Evolutionary conservation across 2,329 filamentous ascomycete species (phyloP), one percentile per base, ranked within the genome.

Genomic region (Colletotrichum magnum): DNA sequence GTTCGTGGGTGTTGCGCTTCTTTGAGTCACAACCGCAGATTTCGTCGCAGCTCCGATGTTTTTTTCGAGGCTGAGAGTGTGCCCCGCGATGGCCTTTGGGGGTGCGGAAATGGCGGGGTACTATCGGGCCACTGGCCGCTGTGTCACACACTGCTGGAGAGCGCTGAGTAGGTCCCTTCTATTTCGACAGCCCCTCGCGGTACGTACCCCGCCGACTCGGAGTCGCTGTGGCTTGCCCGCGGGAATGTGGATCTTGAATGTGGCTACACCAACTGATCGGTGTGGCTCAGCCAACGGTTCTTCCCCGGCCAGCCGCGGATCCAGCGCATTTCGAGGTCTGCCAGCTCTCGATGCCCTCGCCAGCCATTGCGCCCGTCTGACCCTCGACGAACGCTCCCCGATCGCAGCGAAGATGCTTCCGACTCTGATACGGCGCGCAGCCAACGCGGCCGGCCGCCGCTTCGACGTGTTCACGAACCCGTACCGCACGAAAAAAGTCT

Each of bases 401-500:
- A 52, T 9, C 18, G 7, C 1, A 39, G 16, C 51, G 39, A 71
- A 28, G 45, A 83, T 83, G 81, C 74, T 83, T 36, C 73, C 79
- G 13, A 81, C 78, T 2, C 60, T 78, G 3, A 32, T 78, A 2
- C 74, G 81, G 16, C 78, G 80, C 26, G 66, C 69, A 12, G 71
- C 71, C 15, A 54, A 67, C 24, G 21, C 53, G 41, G 70, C 58
- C 28, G 50, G 51, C 12, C 66, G 62, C 5, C 75, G 78, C 26
- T 66, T 79, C 48, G 77, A 71, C 64, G 80, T 85, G 70, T 82
- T 85, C 72, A 85, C 79, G 69, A 90, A 89, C 76, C 87, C 87
- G 5, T 91, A 89, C 81, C 88, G 84, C 75, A 88, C 90, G 57
- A 91, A 93, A 80, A 93, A 92, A 77, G 83, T 89, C 72, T 95